phyloP scores from a whole-genome alignment of 1,284 basidiomycete genomes.

The Ganoderma lucidum region DNA sequence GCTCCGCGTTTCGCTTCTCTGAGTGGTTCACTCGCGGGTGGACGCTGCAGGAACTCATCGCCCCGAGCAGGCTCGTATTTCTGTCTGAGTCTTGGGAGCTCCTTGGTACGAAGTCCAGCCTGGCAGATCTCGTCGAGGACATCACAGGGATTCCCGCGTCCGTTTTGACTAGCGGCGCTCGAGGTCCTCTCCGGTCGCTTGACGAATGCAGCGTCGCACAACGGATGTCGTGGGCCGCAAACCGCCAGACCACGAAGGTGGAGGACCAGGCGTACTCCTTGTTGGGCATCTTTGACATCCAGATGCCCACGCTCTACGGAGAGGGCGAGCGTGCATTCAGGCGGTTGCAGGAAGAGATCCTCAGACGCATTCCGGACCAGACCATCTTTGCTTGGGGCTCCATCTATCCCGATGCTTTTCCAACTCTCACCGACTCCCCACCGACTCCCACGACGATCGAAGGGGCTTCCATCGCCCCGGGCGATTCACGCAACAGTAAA shows the following conservation, averaged over 20 bases:
- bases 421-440: not conserved
- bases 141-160: not conserved
- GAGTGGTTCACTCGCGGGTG: not conserved
- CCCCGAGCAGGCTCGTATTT: not conserved
- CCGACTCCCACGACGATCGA: too few species aligned
- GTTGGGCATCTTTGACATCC: slow-evolving; percentile 17
- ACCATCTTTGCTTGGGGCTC: slow-evolving; percentile 13
- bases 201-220: slow-evolving; percentile 12
- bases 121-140: not conserved
- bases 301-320: slow-evolving; percentile 12
- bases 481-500: too few species aligned
- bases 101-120: not conserved
- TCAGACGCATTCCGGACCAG: not conserved
- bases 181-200: not conserved
- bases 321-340: slow-evolving; percentile 8
- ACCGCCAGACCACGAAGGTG: slow-evolving; percentile 10
- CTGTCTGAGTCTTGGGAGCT: not conserved
- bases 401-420: not conserved
- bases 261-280: slow-evolving; percentile 21
- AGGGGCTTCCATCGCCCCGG: too few species aligned
- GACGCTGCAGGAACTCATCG: not conserved
- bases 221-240: slow-evolving; percentile 21
- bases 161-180: not conserved
- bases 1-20: not conserved
- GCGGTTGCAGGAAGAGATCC: slow-evolving; percentile 15